Percentiles rank a stretch among this genome's conserved stretches.
Evolutionary conservation across 2,329 filamentous ascomycete genomes (phyloP).

Genomic region (Phialocephala sp.): DNA sequence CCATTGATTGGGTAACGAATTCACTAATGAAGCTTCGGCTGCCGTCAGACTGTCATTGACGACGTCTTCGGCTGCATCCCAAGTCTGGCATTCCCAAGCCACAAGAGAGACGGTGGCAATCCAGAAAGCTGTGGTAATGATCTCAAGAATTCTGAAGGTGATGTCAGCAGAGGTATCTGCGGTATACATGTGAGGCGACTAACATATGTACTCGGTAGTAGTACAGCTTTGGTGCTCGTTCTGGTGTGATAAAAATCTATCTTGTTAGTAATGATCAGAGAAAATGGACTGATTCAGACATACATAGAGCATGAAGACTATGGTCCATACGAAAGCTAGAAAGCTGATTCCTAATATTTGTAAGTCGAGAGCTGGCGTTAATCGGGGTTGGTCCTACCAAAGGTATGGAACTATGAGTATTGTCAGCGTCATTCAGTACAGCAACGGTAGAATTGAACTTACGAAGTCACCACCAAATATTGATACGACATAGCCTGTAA

Average conservation of each 20-base stretch:
- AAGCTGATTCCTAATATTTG: constrained; percentile 14
- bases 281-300: not conserved
- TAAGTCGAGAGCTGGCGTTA: not conserved
- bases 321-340: constrained; percentile 21
- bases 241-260: constrained; percentile 21
- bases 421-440: not conserved
- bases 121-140: constrained; percentile 18
- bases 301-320: constrained; percentile 25
- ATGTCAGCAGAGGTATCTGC: not conserved
- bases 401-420: constrained; percentile 12
- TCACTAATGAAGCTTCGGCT: constrained; percentile 10
- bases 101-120: constrained; percentile 20
- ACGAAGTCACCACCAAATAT: constrained; percentile 24
- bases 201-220: constrained; percentile 23
- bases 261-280: not conserved
- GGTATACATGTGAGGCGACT: not conserved
- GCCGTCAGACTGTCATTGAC: constrained; percentile 10
- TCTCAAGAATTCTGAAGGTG: constrained; percentile 14
- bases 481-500: constrained; percentile 18
- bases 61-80: constrained; percentile 20
- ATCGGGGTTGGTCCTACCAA: not conserved
- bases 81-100: constrained; percentile 26
- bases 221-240: constrained; percentile 18
- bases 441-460: not conserved
- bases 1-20: constrained; percentile 21